Percentiles rank a stretch among this genome's conserved stretches.
These are phyloP conservation scores for Tetrapisispora nanseiensis DNA, from an alignment of 805 yeast genomes.

Conservation along the genomic window DNA sequence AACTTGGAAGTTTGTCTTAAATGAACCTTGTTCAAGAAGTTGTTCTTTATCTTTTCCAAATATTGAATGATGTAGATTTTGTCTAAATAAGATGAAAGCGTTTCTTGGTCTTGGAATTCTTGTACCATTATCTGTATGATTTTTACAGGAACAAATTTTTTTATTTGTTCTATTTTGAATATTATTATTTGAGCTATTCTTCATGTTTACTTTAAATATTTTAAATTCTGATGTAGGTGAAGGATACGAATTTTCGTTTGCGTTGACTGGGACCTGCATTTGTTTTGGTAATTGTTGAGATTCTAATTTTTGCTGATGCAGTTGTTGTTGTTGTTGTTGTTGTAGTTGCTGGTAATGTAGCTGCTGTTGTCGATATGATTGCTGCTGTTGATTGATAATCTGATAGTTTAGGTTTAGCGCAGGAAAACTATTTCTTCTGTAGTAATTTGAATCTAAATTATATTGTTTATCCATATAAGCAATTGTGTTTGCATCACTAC, in stretches of 20 bases:
- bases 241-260: neutral
- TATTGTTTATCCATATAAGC: slow-evolving; percentile 1
- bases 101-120: slow-evolving; percentile 59
- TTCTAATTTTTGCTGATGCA: neutral
- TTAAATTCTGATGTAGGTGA: slow-evolving; percentile 1
- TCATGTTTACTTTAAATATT: neutral
- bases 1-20: slow-evolving; percentile 22
- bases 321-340: neutral
- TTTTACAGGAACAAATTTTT: slow-evolving; percentile 3
- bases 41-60: slow-evolving; percentile 14
- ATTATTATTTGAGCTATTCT: neutral
- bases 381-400: neutral
- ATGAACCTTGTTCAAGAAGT: slow-evolving; percentile 25
- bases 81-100: slow-evolving; percentile 77
- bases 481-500: neutral
- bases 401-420: neutral
- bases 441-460: neutral
- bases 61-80: slow-evolving; percentile 61
- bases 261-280: neutral
- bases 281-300: neutral
- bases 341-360: too few relatives aligned
- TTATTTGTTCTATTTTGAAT: neutral
- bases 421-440: slow-evolving; percentile 1
- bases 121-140: slow-evolving; percentile 1
- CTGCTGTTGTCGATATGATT: neutral